Evolutionary conservation across 2,329 filamentous ascomycete species (phyloP).

Genomic region (Pseudophaeomoniella oleicola): DNA sequence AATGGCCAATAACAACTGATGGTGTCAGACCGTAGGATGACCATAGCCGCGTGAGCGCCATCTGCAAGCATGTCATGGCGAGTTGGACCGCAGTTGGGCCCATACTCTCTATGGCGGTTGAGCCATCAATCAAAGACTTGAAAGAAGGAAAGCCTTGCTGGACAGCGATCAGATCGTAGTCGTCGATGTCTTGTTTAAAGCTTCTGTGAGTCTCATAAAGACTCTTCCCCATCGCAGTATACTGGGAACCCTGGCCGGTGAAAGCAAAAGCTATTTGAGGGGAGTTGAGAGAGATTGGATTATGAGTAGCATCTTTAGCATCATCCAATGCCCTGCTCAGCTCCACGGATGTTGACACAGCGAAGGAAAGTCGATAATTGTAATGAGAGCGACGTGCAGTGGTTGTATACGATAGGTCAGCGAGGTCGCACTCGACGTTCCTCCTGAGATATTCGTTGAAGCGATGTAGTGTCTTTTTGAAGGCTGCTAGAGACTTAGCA

Average conservation of each 20-base stretch:
- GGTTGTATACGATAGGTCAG: constrained; percentile 50
- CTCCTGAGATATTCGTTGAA: constrained; percentile 41
- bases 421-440: constrained; percentile 35
- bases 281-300: constrained; percentile 14
- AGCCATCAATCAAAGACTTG: constrained; percentile 19
- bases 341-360: constrained; percentile 15
- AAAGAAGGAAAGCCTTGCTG: constrained; percentile 22
- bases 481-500: constrained; percentile 35
- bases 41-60: constrained; percentile 23
- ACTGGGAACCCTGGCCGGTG: constrained; percentile 25
- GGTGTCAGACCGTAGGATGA: constrained; percentile 21
- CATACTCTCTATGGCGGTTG: constrained; percentile 16
- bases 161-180: constrained; percentile 18
- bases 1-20: constrained; percentile 25
- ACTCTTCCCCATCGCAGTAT: constrained; percentile 21
- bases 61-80: constrained; percentile 23
- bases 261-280: constrained; percentile 21
- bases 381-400: constrained; percentile 42
- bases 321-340: constrained; percentile 16
- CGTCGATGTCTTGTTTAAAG: constrained; percentile 18
- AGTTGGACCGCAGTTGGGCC: constrained; percentile 20
- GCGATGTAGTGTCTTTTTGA: constrained; percentile 41
- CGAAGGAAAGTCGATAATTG: constrained; percentile 18
- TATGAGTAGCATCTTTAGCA: constrained; percentile 12
- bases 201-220: constrained; percentile 17